phyloP scores from a whole-genome alignment of 805 yeast species.

The Pichia insulana region DNA sequence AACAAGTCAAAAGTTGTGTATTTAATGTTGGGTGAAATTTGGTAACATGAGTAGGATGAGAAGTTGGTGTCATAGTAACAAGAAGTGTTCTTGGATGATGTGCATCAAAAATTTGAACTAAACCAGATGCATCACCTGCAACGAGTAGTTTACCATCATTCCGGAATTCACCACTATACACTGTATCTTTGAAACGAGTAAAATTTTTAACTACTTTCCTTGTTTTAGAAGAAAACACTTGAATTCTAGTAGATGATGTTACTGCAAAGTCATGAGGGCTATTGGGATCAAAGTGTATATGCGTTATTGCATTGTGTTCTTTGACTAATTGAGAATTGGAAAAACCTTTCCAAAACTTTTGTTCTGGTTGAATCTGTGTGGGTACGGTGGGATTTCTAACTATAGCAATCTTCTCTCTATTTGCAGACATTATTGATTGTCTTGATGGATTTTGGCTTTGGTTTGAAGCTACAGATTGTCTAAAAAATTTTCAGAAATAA shows the following conservation, averaged over 20 bases:
- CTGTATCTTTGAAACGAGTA: conserved; percentile 82
- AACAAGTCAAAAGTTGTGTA: conserved; percentile 74
- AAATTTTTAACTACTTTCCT: conserved; percentile 85
- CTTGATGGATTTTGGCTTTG: no score
- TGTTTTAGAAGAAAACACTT: conserved; percentile 88
- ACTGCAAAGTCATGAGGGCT: conserved; percentile 90
- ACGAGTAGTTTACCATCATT: conserved; percentile 84
- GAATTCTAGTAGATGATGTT: conserved; percentile 84
- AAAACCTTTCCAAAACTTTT: conserved; percentile 87
- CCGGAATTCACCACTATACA: conserved; percentile 84
- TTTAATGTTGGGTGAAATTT: conserved; percentile 76
- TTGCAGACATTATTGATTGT: conserved; percentile 54
- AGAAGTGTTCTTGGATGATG: conserved; percentile 62
- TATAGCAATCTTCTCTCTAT: conserved; percentile 53
- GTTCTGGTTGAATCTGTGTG: conserved; percentile 82
- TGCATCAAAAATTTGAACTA: conserved; percentile 86
- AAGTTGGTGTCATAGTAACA: conserved; percentile 72
- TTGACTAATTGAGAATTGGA: conserved; percentile 79
- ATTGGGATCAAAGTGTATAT: conserved; percentile 78
- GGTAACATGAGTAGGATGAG: conserved; percentile 88
- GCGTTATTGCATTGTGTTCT: conserved; percentile 87
- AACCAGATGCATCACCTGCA: conserved; percentile 93
- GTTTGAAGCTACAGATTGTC: no score
- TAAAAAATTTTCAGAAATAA: conserved; percentile 1
- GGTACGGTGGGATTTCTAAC: conserved; percentile 71